Evolutionary conservation across 2,329 filamentous ascomycete species (phyloP).

Genomic region (Sporothrix variecibatus): DNA sequence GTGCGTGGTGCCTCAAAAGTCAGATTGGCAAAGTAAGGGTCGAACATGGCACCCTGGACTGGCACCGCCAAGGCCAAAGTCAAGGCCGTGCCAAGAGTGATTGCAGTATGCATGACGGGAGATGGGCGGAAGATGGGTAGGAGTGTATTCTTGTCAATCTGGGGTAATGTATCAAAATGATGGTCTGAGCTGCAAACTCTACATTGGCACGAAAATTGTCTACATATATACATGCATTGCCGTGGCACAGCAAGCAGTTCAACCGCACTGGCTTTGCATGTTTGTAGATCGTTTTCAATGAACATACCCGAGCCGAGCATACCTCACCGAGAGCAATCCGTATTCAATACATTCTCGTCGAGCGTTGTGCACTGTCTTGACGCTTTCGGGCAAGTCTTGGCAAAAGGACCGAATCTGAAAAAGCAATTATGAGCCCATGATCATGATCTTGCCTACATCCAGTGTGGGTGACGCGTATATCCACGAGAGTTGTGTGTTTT

Average conservation of each 20-base stretch:
- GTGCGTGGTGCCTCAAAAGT: neutral
- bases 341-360: neutral
- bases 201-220: neutral
- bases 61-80: neutral
- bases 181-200: neutral
- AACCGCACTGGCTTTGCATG: too few species aligned
- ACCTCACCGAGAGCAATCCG: neutral
- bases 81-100: neutral
- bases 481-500: neutral
- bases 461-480: neutral
- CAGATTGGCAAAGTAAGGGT: slow-evolving; percentile 10
- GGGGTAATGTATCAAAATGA: neutral
- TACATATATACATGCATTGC: neutral
- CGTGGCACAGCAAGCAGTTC: too few species aligned
- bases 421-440: neutral
- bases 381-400: neutral
- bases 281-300: neutral
- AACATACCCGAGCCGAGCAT: neutral
- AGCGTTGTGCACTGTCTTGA: neutral
- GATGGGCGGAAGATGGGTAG: neutral
- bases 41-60: neutral
- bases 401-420: neutral
- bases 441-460: neutral
- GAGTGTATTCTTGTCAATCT: neutral
- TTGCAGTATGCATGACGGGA: neutral